Percentiles rank a stretch among this genome's conserved stretches.
phyloP scores from a whole-genome alignment of 78 protist species.

The Ministeria vibrans region DNA sequence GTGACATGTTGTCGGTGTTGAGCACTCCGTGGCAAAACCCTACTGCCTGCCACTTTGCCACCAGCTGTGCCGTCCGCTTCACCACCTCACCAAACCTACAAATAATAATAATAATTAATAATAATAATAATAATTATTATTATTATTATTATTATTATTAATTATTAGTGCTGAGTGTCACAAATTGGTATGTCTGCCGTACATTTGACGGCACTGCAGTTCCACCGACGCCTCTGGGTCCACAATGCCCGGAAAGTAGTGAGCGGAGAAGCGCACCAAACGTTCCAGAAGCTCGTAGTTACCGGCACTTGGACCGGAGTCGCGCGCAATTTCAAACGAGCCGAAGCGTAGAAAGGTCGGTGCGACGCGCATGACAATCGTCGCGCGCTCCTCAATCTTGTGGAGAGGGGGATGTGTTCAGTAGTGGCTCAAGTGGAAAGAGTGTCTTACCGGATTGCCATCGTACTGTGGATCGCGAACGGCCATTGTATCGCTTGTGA shows the following conservation, averaged over 20 bases:
- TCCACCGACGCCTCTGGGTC: neutral
- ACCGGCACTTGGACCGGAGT: too few species aligned
- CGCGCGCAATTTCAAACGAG: conserved; percentile 62
- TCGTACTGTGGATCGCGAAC: conserved; percentile 45
- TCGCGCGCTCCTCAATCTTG: conserved; percentile 41
- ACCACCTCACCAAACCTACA: conserved; percentile 17
- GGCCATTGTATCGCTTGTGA: conserved; percentile 31
- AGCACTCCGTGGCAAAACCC: conserved; percentile 72
- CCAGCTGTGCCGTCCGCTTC: conserved; percentile 45
- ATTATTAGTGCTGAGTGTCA: too few species aligned
- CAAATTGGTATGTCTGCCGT: too few species aligned
- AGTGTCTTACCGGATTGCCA: too few species aligned
- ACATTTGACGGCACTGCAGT: neutral
- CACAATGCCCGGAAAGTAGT: too few species aligned
- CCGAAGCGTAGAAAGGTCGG: conserved; percentile 72
- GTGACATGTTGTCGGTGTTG: conserved; percentile 75
- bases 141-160: too few species aligned
- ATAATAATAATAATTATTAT: too few species aligned
- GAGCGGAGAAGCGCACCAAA: too few species aligned
- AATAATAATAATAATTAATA: too few species aligned
- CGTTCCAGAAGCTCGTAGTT: too few species aligned
- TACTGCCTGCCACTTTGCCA: conserved; percentile 62
- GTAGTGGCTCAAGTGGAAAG: too few species aligned
- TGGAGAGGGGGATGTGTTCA: too few species aligned
- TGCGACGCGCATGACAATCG: conserved; percentile 65